Percentiles rank a stretch among this genome's conserved stretches.
Evolutionary conservation across 1,284 basidiomycete genomes (phyloP).

Genomic region (Caloboletus inedulis): DNA sequence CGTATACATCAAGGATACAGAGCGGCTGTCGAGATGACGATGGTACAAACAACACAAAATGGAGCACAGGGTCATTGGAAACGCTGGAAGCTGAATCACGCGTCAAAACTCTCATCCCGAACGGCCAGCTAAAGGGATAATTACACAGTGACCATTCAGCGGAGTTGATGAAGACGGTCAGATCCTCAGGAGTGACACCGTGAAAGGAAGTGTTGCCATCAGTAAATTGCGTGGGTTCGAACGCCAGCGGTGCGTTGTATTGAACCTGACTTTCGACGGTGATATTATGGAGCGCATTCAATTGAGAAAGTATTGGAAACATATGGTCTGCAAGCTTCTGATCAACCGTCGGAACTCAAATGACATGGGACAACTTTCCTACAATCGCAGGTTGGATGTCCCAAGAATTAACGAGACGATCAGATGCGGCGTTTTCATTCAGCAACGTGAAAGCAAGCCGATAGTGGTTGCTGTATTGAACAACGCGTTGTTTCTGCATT

Average conservation of each 20-base stretch:
- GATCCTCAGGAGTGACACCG: conserved; percentile 72
- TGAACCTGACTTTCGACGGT: conserved; percentile 93
- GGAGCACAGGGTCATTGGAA: conserved; percentile 88
- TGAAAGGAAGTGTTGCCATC: conserved; percentile 39
- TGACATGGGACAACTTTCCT: conserved; percentile 44
- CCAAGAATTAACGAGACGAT: conserved; percentile 65
- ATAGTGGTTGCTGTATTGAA: conserved; percentile 76
- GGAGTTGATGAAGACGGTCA: conserved; percentile 92
- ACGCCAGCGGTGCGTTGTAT: conserved; percentile 86
- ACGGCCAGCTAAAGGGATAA: conserved; percentile 19
- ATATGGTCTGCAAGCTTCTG: conserved; percentile 56
- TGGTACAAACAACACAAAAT: conserved; percentile 91
- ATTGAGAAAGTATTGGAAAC: conserved; percentile 57
- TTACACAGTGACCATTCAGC: conserved; percentile 92
- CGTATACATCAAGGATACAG: conserved; percentile 56
- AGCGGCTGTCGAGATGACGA: conserved; percentile 68
- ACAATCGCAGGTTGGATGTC: conserved; percentile 61
- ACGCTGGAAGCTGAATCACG: conserved; percentile 63
- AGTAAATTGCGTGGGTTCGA: conserved; percentile 54
- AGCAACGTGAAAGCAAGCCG: conserved; percentile 80
- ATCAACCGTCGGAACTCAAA: conserved; percentile 15
- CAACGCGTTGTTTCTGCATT: conserved; percentile 51
- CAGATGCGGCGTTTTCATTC: conserved; percentile 81
- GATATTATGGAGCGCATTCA: conserved; percentile 80
- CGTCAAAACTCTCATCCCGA: conserved; percentile 11